Base-by-base conservation (phyloP, 108 stramenopile species). In the Pseudonitzschia pungens region DNA sequence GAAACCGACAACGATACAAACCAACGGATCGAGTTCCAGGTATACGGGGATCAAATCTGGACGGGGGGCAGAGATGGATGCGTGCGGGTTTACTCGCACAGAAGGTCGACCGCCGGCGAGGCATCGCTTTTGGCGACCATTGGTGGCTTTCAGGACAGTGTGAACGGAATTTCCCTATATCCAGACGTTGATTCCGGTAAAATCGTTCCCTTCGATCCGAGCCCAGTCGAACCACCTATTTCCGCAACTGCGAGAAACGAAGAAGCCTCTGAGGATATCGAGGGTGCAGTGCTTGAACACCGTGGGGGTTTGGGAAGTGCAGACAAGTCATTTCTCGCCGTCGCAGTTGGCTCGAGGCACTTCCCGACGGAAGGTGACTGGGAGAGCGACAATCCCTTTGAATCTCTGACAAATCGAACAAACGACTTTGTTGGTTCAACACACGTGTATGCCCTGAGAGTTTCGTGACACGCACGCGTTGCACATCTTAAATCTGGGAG, bases 11-110 rank as follows among this genome's bases (percentile, higher is more conserved):
- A 83, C 31, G 83, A 89, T 66, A 90, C 93, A 18, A 94, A 94
- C 81, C 93, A 94, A 72, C 68, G 90, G 32, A 65, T 94, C 26
- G 88, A 80, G 33, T 94, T 94, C 73, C 79, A 82, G 58, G 51
- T 89, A 1, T 68, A 90, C 44, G 75, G 68, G 5, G 58, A 79
- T 29, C 65, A 52, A 41, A 52, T 94, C 21, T 90, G 77, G 73
- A 80, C 88, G 4, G 90, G 85, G 9, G 87, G 87, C 44, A 67
- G 65, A 14, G 77, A 81, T 48, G 79, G 69, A 1, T 86, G 81
- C 33, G 83, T 91, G 18, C 77, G 84, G 68, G 50, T 87, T 0
- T 91, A 91, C 68, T 22, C 33, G n/a, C 36, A 62, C 36, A 21
- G 57, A 4, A 27, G 29, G 0, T 58, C 57, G 22, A 58, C 21